Conservation (phyloP, 768 basidiomycete species). For the Coprinopsis strossmayeri region DNA sequence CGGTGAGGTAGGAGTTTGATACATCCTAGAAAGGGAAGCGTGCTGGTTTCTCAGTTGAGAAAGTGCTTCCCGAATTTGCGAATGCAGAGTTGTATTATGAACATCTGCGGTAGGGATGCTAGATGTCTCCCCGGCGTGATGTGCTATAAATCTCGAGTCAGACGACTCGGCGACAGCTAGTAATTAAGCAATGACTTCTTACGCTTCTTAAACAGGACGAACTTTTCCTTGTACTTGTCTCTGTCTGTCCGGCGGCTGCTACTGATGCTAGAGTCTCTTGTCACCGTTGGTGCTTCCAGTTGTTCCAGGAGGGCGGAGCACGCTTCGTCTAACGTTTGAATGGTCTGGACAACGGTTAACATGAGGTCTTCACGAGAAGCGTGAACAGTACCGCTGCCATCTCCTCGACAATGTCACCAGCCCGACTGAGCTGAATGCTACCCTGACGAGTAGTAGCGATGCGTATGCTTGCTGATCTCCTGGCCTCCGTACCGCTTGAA, state of each 20-base stretch:
- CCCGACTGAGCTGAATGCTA: constrained; percentile 41
- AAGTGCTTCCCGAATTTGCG: constrained; percentile 5
- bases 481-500: constrained; percentile 38
- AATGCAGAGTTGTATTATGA: not conserved
- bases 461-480: constrained; percentile 34
- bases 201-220: constrained; percentile 63
- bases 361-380: not conserved
- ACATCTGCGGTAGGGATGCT: too few species aligned
- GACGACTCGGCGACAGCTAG: not conserved
- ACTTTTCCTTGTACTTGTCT: constrained; percentile 44
- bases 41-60: constrained; percentile 11
- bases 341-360: constrained; percentile 42
- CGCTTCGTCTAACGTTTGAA: constrained; percentile 52
- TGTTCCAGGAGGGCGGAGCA: constrained; percentile 38
- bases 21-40: constrained; percentile 5
- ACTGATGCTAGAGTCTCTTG: constrained; percentile 26
- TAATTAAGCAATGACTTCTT: constrained; percentile 14
- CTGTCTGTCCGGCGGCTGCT: constrained; percentile 43
- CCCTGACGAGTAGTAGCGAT: constrained; percentile 35
- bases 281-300: constrained; percentile 14
- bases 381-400: constrained; percentile 45
- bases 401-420: constrained; percentile 52
- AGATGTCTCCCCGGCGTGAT: too few species aligned
- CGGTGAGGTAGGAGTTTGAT: constrained; percentile 1
- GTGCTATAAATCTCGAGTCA: too few species aligned